Evolutionary conservation across 306 rosid genomes (phyloP), one percentile per base, ranked within the genome.

Genomic region (Lathyrus aphaca): DNA sequence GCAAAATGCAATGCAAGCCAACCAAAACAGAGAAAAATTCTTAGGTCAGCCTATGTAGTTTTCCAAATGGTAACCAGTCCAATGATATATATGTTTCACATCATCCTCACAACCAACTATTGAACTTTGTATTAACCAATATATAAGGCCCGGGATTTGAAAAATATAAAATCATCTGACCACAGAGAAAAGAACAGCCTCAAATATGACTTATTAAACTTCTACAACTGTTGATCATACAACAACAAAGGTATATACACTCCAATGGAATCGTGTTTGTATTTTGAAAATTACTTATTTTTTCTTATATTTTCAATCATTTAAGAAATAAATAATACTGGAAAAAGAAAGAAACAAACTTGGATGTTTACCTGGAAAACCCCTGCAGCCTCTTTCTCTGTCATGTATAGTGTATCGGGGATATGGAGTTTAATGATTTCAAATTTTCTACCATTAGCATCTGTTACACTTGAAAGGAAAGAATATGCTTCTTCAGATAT

Each of bases 351-450:
- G 67, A 80, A 75, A 75, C 29, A 18, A 43, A 61, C 53, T 60
- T 40, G 25, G 54, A 64, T 51, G 69, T 18, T 71, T 74, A 87
- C 99, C 92, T 75, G 79, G 54, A 49, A 14, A 72, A 91, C 13
- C 43, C 95, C 97, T 42, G 82, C 80, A 74, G 97, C 87, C 88
- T 91, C 99, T 77, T 83, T 71, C 30, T 85, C 84, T 5, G 96
- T 87, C 92, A 82, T 87, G 78, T 87, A 73, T 27, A 94, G 85
- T 53, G 99, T 92, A 32, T 77, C 84, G 0, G 99, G 96, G 68
- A 91, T 75, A 57, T 89, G 97, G 35, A 94, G 75, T 79, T 91
- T 94, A 51, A 91, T 84, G 59, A 91, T 74, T 79, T 94, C 87
- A 37, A 94, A 58, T 30, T 87, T 87, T 81, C 97, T 83, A 82